phyloP scores from a whole-genome alignment of 202 grass and related monocot genomes.

The Panicum hallii region DNA sequence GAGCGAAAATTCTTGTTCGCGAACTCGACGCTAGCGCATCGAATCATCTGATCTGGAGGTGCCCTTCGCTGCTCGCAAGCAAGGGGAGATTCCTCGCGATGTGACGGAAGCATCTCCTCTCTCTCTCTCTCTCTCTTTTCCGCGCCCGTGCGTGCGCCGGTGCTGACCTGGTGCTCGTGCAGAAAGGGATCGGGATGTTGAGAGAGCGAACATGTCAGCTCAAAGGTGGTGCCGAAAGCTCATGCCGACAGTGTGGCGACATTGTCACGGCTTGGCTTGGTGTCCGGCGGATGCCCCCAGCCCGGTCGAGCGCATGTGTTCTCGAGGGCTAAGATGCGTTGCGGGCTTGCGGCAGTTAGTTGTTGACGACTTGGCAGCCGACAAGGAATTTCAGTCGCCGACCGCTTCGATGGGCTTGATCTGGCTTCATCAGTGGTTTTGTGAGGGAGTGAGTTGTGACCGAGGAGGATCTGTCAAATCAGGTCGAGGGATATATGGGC shows the following conservation, averaged over 20 bases:
- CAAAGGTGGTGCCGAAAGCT: constrained; percentile 59
- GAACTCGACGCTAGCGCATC: not conserved
- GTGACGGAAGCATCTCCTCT: constrained; percentile 11
- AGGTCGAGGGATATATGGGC: no score
- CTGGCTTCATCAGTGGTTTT: no score
- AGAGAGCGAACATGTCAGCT: constrained; percentile 6
- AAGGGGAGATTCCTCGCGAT: constrained; percentile 35
- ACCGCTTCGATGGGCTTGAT: no score
- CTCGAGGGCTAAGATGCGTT: no score
- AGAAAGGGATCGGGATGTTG: constrained; percentile 39
- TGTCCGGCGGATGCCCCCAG: not conserved
- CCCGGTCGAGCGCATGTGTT: no score
- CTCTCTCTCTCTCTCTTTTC: not conserved
- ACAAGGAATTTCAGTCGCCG: no score
- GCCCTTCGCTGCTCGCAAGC: constrained; percentile 12
- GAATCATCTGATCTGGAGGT: not conserved
- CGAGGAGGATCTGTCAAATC: no score
- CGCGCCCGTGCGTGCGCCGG: not conserved
- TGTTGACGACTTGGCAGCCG: no score
- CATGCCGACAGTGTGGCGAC: constrained; percentile 45
- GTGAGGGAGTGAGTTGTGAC: no score
- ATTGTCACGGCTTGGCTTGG: not conserved
- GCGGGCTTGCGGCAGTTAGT: no score
- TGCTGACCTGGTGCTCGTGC: constrained; percentile 33
- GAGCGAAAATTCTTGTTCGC: not conserved